A percentile compares a stretch with the other conserved stretches of the same genome.
phyloP scores from a whole-genome alignment of 331 rosid genomes.

The Quercus tomentella region DNA sequence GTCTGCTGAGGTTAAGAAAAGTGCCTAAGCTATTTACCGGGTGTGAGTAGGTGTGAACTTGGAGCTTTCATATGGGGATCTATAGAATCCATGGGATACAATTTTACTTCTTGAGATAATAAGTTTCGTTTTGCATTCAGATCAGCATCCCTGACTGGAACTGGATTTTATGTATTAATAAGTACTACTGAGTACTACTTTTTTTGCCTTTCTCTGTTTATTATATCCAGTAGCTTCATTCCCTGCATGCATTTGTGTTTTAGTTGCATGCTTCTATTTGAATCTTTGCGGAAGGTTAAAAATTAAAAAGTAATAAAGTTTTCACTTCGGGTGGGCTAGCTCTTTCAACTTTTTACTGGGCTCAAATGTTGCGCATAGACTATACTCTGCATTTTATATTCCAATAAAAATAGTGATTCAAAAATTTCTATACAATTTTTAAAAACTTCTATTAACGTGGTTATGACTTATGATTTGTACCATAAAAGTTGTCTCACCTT shows the following conservation, averaged over 20 bases:
- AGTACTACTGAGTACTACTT: not conserved
- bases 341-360: not conserved
- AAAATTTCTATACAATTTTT: no score
- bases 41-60: not conserved
- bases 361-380: no score
- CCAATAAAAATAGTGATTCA: no score
- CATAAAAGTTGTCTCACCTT: no score
- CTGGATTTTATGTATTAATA: not conserved
- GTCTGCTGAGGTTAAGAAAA: conserved; percentile 36
- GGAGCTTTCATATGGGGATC: not conserved
- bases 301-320: no score
- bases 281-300: not conserved
- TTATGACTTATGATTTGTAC: no score
- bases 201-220: not conserved
- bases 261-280: not conserved
- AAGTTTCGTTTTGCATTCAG: not conserved
- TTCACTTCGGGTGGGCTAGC: no score
- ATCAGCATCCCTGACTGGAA: not conserved
- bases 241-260: not conserved
- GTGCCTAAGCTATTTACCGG: conserved; percentile 3
- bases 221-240: not conserved
- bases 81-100: no score
- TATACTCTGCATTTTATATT: no score
- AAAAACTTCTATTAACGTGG: no score
- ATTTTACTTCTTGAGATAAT: not conserved